These are phyloP conservation scores for Microthyrium microscopicum DNA, from an alignment of 2,329 filamentous ascomycete genomes.

Conservation along the genomic window DNA sequence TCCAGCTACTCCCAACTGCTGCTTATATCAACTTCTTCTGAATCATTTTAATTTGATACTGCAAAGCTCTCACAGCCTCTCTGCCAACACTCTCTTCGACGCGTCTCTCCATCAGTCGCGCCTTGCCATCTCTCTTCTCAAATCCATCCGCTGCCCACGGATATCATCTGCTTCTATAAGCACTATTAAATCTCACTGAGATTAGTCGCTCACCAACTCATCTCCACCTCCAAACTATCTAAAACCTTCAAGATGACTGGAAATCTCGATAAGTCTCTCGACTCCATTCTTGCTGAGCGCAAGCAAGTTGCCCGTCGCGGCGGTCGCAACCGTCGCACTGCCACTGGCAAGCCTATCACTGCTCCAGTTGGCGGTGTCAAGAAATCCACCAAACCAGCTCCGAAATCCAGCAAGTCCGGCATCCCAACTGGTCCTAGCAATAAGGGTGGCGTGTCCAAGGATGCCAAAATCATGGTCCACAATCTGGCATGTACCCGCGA, in stretches of 20 bases:
- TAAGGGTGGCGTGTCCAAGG: constrained; percentile 45
- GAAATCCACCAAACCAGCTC: constrained; percentile 49
- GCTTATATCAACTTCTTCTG: too few species aligned
- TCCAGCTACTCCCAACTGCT: background rate
- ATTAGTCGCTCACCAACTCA: constrained; percentile 10
- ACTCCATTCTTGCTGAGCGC: constrained; percentile 82
- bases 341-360: constrained; percentile 31
- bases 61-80: background rate
- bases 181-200: constrained; percentile 9
- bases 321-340: constrained; percentile 30
- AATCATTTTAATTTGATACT: constrained; percentile 1
- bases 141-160: background rate
- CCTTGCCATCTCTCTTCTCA: background rate
- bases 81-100: constrained; percentile 1
- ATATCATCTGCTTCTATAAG: constrained; percentile 9
- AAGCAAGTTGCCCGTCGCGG: constrained; percentile 35
- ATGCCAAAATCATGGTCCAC: constrained; percentile 97
- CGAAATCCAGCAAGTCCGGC: constrained; percentile 30
- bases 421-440: constrained; percentile 47
- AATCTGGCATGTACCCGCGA: constrained; percentile 59
- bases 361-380: constrained; percentile 71
- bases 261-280: constrained; percentile 93
- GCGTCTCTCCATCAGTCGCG: background rate
- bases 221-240: constrained; percentile 11
- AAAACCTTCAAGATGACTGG: constrained; percentile 14